A percentile compares a stretch with the other conserved stretches of the same genome.
phyloP scores from a whole-genome alignment of 345 rosid species.

The Linum usitatissimum region DNA sequence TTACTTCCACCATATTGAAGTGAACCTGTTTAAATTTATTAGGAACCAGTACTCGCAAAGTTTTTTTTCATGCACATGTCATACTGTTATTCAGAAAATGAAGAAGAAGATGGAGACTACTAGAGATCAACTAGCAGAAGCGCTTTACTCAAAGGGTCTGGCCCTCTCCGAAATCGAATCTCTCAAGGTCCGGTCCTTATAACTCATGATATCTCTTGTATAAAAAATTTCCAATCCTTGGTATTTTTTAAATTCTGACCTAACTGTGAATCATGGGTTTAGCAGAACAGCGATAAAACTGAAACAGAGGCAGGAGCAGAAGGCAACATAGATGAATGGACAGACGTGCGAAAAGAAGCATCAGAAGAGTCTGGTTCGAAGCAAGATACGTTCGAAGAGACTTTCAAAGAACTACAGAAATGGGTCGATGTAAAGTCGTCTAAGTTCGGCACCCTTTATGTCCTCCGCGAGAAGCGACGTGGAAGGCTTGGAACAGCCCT shows the following conservation, averaged over 20 bases:
- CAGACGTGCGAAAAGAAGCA: conserved; percentile 21
- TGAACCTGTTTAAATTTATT: background rate
- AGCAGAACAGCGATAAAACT: conserved; percentile 33
- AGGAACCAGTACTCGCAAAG: background rate
- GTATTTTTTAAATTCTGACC: no score
- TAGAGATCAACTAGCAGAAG: conserved; percentile 78
- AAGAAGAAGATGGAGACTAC: conserved; percentile 78
- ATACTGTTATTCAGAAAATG: conserved; percentile 23
- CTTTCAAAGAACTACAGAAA: conserved; percentile 59
- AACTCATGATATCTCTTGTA: background rate
- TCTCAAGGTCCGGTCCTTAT: conserved; percentile 48
- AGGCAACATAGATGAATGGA: conserved; percentile 27
- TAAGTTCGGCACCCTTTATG: conserved; percentile 61
- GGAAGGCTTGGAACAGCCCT: conserved; percentile 76
- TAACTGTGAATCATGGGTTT: background rate
- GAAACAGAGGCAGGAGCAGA: conserved; percentile 22
- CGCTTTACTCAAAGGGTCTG: conserved; percentile 80
- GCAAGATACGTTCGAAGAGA: conserved; percentile 62
- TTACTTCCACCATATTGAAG: background rate
- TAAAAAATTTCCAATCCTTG: background rate
- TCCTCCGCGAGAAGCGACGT: conserved; percentile 57
- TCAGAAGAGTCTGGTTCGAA: conserved; percentile 21
- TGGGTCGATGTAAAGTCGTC: conserved; percentile 84
- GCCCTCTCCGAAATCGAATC: conserved; percentile 57
- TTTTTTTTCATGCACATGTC: background rate